Conservation (phyloP, 1,139 yeast genomes). For the Debaryomyces nepalensis region DNA sequence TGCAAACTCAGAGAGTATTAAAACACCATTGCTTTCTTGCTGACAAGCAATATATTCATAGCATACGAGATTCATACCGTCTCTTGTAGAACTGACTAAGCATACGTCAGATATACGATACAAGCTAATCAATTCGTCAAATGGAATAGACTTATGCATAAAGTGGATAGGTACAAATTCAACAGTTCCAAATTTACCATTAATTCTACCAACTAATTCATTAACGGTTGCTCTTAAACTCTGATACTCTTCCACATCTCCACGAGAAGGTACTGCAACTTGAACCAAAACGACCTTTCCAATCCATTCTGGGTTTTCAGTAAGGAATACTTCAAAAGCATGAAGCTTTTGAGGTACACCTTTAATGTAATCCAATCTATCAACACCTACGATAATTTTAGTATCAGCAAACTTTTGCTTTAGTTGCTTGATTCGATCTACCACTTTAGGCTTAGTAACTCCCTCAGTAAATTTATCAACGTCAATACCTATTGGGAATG, state of each 20-base stretch:
- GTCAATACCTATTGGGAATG: conserved; percentile 98
- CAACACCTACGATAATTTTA: conserved; percentile 94
- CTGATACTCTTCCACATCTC: conserved; percentile 98
- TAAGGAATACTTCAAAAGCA: conserved; percentile 90
- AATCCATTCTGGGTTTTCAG: conserved; percentile 96
- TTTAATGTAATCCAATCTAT: conserved; percentile 91
- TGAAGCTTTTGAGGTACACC: conserved; percentile 97
- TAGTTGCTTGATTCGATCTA: conserved; percentile 65
- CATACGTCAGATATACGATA: conserved; percentile 90
- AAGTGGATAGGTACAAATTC: conserved; percentile 98
- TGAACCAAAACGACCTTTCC: conserved; percentile 96
- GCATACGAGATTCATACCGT: conserved; percentile 96
- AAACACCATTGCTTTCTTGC: conserved; percentile 79
- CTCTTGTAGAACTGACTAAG: conserved; percentile 90
- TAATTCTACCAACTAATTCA: conserved; percentile 94
- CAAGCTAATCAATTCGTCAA: conserved; percentile 87
- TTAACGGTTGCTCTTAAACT: conserved; percentile 91
- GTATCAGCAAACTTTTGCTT: conserved; percentile 65
- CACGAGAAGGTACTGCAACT: conserved; percentile 97
- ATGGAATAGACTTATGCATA: conserved; percentile 89
- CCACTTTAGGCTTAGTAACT: conserved; percentile 63
- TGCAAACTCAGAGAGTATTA: conserved; percentile 90
- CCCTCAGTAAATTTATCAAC: conserved; percentile 90
- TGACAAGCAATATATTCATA: conserved; percentile 98
- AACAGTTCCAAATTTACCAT: conserved; percentile 94